These are phyloP conservation scores for Pleurotus pulmonarius DNA, from an alignment of 768 basidiomycete genomes.

Conservation along the genomic window DNA sequence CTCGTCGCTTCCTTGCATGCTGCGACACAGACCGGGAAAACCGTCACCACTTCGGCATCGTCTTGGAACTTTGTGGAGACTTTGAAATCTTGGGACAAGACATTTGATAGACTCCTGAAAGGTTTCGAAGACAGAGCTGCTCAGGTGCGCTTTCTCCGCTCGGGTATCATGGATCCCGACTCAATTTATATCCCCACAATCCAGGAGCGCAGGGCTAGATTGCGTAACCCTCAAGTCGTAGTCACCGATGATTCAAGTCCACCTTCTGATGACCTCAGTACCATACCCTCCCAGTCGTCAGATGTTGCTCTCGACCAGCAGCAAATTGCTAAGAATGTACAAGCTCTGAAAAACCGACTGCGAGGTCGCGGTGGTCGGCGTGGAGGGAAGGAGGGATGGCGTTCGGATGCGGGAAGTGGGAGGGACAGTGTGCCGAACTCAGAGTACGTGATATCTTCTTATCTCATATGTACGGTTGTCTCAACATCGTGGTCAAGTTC, in stretches of 20 bases:
- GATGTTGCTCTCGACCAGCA: constrained; percentile 72
- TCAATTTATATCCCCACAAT: background rate
- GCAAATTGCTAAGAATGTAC: constrained; percentile 89
- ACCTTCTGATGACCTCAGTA: constrained; percentile 59
- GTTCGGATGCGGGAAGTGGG: constrained; percentile 46
- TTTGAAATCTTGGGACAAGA: constrained; percentile 76
- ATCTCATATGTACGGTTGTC: background rate
- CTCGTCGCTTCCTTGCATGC: constrained; percentile 84
- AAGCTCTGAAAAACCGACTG: constrained; percentile 81
- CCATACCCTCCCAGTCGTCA: constrained; percentile 45
- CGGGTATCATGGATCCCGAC: constrained; percentile 1
- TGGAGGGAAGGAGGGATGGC: constrained; percentile 42
- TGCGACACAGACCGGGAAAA: constrained; percentile 41
- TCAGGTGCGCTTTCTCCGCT: constrained; percentile 36
- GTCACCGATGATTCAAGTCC: constrained; percentile 37
- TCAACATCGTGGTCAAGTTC: constrained; percentile 36
- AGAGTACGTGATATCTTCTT: constrained; percentile 50
- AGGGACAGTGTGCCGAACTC: constrained; percentile 61
- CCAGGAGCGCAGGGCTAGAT: constrained; percentile 72
- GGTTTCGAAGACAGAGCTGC: constrained; percentile 75
- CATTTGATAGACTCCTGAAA: constrained; percentile 74
- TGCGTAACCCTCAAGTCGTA: constrained; percentile 36
- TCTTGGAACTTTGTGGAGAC: constrained; percentile 69
- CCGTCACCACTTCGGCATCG: constrained; percentile 29
- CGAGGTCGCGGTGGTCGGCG: constrained; percentile 70